Evolutionary conservation across 2,329 filamentous ascomycete genomes (phyloP).

Genomic region (Tolypocladium inflatum): DNA sequence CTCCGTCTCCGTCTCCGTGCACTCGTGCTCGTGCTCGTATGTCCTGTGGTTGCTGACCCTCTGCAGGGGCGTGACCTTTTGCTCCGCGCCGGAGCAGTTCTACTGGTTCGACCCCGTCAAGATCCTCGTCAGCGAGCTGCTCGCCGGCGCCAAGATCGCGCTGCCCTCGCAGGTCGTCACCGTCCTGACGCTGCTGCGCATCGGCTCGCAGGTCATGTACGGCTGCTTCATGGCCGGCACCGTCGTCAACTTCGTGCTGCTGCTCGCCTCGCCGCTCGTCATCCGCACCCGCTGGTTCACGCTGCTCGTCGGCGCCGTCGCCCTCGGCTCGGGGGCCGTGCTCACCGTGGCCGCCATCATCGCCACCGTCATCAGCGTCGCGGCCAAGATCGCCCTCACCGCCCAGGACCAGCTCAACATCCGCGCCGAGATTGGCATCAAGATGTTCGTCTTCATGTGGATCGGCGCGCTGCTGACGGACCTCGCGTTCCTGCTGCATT

Average conservation of each 20-base stretch:
- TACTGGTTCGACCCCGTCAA: conserved; percentile 91
- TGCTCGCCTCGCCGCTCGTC: conserved; percentile 54
- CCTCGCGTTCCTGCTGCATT: conserved; percentile 63
- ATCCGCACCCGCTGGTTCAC: conserved; percentile 51
- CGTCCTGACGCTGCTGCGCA: conserved; percentile 63
- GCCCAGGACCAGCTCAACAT: conserved; percentile 70
- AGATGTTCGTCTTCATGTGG: conserved; percentile 90
- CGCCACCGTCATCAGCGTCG: conserved; percentile 74
- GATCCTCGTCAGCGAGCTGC: conserved; percentile 69
- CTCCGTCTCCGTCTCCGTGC: not conserved
- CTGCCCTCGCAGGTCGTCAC: conserved; percentile 65
- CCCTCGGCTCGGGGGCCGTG: conserved; percentile 57
- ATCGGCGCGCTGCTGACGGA: conserved; percentile 58
- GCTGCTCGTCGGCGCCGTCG: conserved; percentile 57
- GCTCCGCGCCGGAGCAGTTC: conserved; percentile 57
- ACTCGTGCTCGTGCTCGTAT: not conserved
- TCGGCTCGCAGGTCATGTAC: conserved; percentile 81
- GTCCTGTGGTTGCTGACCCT: not conserved
- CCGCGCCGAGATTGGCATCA: conserved; percentile 53
- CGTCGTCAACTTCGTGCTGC: conserved; percentile 61
- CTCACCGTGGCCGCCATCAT: conserved; percentile 63
- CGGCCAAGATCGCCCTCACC: conserved; percentile 69
- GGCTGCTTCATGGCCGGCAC: conserved; percentile 69
- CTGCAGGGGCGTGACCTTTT: conserved; percentile 60
- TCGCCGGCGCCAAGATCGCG: conserved; percentile 74